phyloP scores from a whole-genome alignment of 164 flowering plant species.

The Chloranthus sessilifolius region DNA sequence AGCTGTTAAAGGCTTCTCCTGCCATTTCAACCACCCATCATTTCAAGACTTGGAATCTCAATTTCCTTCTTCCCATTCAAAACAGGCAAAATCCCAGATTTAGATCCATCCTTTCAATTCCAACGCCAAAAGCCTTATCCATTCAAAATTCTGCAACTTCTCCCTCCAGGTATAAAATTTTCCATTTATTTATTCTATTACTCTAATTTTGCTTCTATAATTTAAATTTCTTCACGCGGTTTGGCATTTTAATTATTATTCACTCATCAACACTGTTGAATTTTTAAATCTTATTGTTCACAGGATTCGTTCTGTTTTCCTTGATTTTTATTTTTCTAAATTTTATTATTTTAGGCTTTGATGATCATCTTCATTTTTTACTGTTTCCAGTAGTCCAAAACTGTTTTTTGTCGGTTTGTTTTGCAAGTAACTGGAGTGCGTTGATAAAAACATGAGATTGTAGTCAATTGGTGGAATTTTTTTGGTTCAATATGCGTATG shows the following conservation, averaged over 20 bases:
- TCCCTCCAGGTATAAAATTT: conserved; percentile 27
- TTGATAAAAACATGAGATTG: too few species aligned
- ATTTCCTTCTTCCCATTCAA: conserved; percentile 19
- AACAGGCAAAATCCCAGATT: conserved; percentile 6
- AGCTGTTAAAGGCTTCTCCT: conserved; percentile 34
- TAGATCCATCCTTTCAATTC: conserved; percentile 6
- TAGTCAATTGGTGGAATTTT: too few species aligned
- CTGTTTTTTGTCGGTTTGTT: too few species aligned
- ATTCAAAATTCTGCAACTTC: conserved; percentile 24
- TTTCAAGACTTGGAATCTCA: conserved; percentile 18
- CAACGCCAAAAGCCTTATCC: conserved; percentile 17
- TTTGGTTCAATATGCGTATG: too few species aligned
- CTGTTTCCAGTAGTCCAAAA: too few species aligned
- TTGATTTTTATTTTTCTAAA: too few species aligned
- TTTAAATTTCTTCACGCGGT: conserved; percentile 4
- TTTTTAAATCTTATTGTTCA: background rate
- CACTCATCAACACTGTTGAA: background rate
- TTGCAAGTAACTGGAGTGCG: too few species aligned
- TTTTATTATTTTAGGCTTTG: too few species aligned
- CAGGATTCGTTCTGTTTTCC: background rate
- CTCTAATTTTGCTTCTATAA: background rate
- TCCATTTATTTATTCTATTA: background rate
- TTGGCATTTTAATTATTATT: background rate
- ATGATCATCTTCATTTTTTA: too few species aligned
- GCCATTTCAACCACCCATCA: conserved; percentile 9